Evolutionary conservation across 2,329 filamentous ascomycete genomes (phyloP), one percentile per base, ranked within the genome.

Genomic region (Colletotrichum eleusines): DNA sequence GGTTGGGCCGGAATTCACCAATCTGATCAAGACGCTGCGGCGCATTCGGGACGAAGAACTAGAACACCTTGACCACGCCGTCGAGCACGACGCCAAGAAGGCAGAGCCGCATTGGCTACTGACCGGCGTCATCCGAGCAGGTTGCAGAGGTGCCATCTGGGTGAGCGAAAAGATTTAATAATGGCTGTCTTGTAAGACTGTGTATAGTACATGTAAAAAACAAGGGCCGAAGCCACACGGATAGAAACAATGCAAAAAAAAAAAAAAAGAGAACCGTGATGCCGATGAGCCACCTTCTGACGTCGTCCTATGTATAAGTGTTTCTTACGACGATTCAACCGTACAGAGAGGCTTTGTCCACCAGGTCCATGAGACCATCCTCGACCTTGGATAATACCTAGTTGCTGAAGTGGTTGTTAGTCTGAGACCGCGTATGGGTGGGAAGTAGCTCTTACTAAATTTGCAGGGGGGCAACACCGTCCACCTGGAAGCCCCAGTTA

Each of bases 401-500:
- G 74, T 81, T 80, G 71, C 80, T 82, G 55, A 11, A 53, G 12
- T 55, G 31, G 8, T 14, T 44, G 76, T 82, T 77, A 82, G 80
- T 42, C 66, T 18, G 9, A 11, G 20, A 53, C 16, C 44, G 23
- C 35, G 9, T 16, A 7, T 23, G 18, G 18, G 35, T 11, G 38
- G 35, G 26, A 33, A 14, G 20, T 11, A 31, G 44, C 18, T 87
- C 92, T 91, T 86, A 94, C 93, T 99, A 99, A 77, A 99, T 98
- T 83, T 98, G 94, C 82, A 99, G 86, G 67, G 96, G 96, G 76
- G 96, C 97, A 79, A 99, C 91, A 80, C 97, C 92, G 80, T 99
- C 96, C 66, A 98, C 94, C 78, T 95, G 94, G 82, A 97, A 98
- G 73, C 98, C 88, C 96, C 96, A 99, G 78, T 98, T 97, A 67